Percentiles rank a stretch among this genome's conserved stretches.
Conservation (phyloP, 2,329 filamentous ascomycete species). For the Penicillium freii region DNA sequence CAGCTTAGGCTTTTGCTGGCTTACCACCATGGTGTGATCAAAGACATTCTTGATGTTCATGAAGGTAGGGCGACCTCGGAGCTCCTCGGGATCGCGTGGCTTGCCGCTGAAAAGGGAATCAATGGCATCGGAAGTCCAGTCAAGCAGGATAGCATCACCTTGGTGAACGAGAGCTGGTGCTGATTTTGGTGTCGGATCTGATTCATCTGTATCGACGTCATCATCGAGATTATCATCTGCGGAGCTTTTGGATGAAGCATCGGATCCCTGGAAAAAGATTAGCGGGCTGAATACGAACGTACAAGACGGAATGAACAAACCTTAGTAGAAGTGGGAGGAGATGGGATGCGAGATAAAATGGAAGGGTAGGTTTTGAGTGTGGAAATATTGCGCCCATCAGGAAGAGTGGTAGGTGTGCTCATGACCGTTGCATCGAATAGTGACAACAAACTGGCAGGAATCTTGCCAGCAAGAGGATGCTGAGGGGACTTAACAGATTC, state of each 20-base stretch:
- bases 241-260: conserved; percentile 8
- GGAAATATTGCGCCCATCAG: conserved; percentile 64
- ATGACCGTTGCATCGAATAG: conserved; percentile 77
- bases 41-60: conserved; percentile 51
- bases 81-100: conserved; percentile 43
- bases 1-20: conserved; percentile 62
- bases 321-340: conserved; percentile 22
- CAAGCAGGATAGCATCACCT: conserved; percentile 80
- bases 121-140: conserved; percentile 73
- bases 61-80: conserved; percentile 62
- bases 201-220: conserved; percentile 33
- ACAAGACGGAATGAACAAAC: conserved; percentile 4
- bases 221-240: conserved; percentile 27
- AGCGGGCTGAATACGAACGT: background rate
- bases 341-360: conserved; percentile 48
- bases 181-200: conserved; percentile 10
- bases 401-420: conserved; percentile 55
- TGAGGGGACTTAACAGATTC: conserved; percentile 44
- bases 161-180: conserved; percentile 64
- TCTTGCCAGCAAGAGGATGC: conserved; percentile 49
- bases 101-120: conserved; percentile 64
- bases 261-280: background rate
- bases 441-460: conserved; percentile 64
- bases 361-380: conserved; percentile 58
- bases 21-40: conserved; percentile 62